Conservation (phyloP, 345 rosid species). For the Populus alba region DNA sequence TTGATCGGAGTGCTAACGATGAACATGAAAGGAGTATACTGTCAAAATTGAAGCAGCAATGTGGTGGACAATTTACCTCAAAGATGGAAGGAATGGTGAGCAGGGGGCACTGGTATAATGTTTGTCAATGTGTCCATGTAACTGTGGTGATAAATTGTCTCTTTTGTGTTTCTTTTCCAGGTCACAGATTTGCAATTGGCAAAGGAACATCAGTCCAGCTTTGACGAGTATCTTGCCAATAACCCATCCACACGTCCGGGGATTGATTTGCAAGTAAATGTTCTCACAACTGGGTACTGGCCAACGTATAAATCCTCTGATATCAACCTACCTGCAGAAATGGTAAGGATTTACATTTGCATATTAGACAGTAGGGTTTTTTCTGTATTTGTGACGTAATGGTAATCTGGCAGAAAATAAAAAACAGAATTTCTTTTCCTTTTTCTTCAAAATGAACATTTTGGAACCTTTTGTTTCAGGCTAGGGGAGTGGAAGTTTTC, state of each 20-base stretch:
- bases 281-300: conserved; percentile 92
- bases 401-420: not conserved
- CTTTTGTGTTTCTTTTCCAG: conserved; percentile 25
- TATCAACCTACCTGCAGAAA: conserved; percentile 74
- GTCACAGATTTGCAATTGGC: conserved; percentile 84
- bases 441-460: not conserved
- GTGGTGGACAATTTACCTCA: conserved; percentile 63
- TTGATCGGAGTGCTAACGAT: conserved; percentile 68
- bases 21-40: conserved; percentile 77
- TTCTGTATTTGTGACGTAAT: not conserved
- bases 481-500: conserved; percentile 65
- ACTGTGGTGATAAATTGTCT: not conserved
- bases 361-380: not conserved
- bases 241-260: conserved; percentile 62
- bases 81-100: conserved; percentile 88
- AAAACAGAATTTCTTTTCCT: not conserved
- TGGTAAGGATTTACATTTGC: conserved; percentile 42
- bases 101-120: not conserved
- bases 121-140: not conserved
- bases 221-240: conserved; percentile 64
- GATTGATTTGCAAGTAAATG: conserved; percentile 73
- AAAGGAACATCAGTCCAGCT: conserved; percentile 68
- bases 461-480: conserved; percentile 38
- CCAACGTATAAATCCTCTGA: conserved; percentile 84
- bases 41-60: conserved; percentile 68